phyloP scores from a whole-genome alignment of 352 stramenopile species.

The Thraustochytrium striatum region DNA sequence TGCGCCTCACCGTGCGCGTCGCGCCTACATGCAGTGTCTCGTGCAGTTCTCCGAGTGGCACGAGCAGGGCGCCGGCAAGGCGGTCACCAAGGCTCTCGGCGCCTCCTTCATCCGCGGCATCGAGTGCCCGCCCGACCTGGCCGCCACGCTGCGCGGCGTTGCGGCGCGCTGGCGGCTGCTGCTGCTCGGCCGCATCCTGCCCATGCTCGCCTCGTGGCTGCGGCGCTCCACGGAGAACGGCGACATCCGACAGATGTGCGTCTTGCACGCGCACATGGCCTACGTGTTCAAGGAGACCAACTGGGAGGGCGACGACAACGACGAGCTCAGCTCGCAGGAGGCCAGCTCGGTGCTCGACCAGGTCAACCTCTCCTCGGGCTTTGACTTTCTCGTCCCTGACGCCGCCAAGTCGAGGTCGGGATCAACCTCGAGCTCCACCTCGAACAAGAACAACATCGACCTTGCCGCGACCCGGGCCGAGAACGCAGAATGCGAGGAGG shows the following conservation, averaged over 20 bases:
- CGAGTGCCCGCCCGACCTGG: constrained; percentile 42
- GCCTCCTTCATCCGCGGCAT: constrained; percentile 50
- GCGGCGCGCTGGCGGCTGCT: constrained; percentile 56
- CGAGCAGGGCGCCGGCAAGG: constrained; percentile 62
- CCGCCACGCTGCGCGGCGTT: not conserved
- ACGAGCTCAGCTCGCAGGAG: constrained; percentile 6
- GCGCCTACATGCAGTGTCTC: constrained; percentile 80
- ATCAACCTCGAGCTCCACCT: constrained; percentile 68
- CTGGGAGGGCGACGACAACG: constrained; percentile 28
- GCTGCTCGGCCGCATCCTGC: constrained; percentile 71
- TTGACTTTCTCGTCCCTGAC: constrained; percentile 17
- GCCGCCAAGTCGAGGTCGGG: constrained; percentile 50
- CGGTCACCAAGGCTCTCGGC: constrained; percentile 52
- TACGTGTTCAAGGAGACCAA: constrained; percentile 78
- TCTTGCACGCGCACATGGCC: constrained; percentile 79
- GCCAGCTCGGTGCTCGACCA: constrained; percentile 32
- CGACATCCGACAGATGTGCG: constrained; percentile 66
- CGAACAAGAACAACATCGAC: no score
- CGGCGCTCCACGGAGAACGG: constrained; percentile 61
- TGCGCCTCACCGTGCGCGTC: constrained; percentile 72
- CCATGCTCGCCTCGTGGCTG: constrained; percentile 83
- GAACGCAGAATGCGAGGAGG: not conserved
- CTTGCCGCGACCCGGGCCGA: not conserved
- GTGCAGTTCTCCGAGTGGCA: constrained; percentile 65
- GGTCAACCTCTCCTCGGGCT: constrained; percentile 41